Conservation (phyloP, 495 filamentous ascomycete genomes). For the Staphylotrichum tortipilum region DNA sequence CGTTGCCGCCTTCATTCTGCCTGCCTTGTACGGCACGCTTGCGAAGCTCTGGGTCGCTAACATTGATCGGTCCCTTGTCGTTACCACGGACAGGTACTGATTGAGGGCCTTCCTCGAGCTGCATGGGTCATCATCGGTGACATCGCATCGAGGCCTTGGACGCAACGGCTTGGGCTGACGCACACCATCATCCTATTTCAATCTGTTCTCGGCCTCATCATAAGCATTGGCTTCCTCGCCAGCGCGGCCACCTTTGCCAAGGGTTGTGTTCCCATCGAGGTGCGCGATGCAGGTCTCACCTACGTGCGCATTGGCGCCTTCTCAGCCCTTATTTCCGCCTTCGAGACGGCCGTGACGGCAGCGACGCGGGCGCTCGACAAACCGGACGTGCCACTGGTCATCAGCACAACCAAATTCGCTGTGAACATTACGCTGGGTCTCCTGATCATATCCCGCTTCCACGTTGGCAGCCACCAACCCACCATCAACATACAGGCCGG, state of each 20-base stretch:
- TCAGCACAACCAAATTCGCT: not conserved
- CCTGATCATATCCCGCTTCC: not conserved
- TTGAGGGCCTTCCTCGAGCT: slow-evolving; percentile 63
- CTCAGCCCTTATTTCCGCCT: slow-evolving; percentile 50
- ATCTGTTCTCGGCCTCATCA: slow-evolving; percentile 44
- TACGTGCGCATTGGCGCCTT: slow-evolving; percentile 63
- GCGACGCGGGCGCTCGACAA: slow-evolving; percentile 57
- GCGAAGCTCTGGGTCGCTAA: not conserved
- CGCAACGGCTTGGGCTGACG: slow-evolving; percentile 49
- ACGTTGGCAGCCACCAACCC: not conserved
- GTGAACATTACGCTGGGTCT: not conserved
- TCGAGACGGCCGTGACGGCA: slow-evolving; percentile 54
- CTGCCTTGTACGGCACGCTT: not conserved
- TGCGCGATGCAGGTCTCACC: slow-evolving; percentile 45
- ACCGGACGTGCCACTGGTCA: not conserved
- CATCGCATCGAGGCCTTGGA: slow-evolving; percentile 43
- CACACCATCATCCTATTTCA: slow-evolving; percentile 59
- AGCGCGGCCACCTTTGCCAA: slow-evolving; percentile 47
- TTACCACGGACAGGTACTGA: slow-evolving; percentile 47
- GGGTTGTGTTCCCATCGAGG: slow-evolving; percentile 55
- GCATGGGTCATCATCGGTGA: slow-evolving; percentile 66
- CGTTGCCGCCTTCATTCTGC: not conserved
- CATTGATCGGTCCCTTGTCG: not conserved
- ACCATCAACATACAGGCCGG: too few relatives aligned
- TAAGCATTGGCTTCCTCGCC: slow-evolving; percentile 53